Percentiles rank a stretch among this genome's conserved stretches.
Conservation (phyloP, 257 asterid genomes). For the Primulina huaijiensis region DNA sequence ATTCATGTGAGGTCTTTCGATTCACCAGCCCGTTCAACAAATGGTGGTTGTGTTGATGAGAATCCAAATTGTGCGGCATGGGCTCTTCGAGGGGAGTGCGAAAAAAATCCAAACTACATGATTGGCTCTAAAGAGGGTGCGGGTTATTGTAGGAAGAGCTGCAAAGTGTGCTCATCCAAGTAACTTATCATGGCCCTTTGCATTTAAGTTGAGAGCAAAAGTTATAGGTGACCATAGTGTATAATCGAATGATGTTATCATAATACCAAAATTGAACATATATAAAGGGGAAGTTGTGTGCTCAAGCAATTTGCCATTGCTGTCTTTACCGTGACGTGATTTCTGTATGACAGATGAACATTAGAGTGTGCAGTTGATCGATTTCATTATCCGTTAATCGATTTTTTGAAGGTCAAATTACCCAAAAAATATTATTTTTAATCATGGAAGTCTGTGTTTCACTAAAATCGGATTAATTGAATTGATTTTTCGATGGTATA, state of each 20-base stretch:
- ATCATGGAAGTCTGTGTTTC: too few species aligned
- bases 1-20: constrained; percentile 73
- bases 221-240: neutral
- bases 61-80: constrained; percentile 47
- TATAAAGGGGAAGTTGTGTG: neutral
- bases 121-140: constrained; percentile 33
- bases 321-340: neutral
- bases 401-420: too few species aligned
- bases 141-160: constrained; percentile 72
- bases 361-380: neutral
- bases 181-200: neutral
- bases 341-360: neutral
- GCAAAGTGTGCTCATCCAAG: constrained; percentile 56
- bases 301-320: neutral
- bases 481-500: too few species aligned
- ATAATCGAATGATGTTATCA: neutral
- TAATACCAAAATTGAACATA: neutral
- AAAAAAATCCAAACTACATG: constrained; percentile 57
- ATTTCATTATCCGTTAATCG: too few species aligned
- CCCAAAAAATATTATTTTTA: too few species aligned
- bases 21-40: neutral
- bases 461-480: too few species aligned
- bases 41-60: constrained; percentile 43
- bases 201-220: neutral
- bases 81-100: constrained; percentile 76